Evolutionary conservation across 805 yeast species (phyloP), one percentile per base, ranked within the genome.

Genomic region (Lipomyces oligophaga): DNA sequence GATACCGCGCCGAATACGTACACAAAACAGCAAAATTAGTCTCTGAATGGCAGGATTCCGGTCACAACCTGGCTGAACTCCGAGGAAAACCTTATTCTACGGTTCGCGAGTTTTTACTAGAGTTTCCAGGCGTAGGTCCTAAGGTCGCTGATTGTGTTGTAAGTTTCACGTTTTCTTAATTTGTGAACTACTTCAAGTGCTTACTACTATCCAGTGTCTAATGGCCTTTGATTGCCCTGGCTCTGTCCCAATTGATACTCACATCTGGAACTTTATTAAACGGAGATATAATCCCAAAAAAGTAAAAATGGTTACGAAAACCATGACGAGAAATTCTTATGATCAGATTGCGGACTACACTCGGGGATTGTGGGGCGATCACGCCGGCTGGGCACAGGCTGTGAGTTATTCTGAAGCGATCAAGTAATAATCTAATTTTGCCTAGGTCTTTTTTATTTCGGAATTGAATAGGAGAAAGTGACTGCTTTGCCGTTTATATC

Each of bases 301-400:
- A 20, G 20, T 31, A 55, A 76, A 66, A 1, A 48, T 67, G 20
- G 60, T 62, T 21, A 54, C 60, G 16, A 75, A 72, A 46, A 65
- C 77, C 1, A 64, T 83, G 64, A 78, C 71, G 49, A 73, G 72
- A 40, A 72, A 67, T 24, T 64, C 74, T 4, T 82, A 83, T 61
- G 74, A 69, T 32, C 70, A 73, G 19, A 82, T 87, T 5, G 72
- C 87, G 35, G 59, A 61, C 6, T 77, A 74, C 61, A 81, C 90
- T 62, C 71, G 74, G 36, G 71, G 72, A 0, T 67, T 80, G 35
- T 93, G 96, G 90, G 97, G 96, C 0, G 77, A 76, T 1, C 84
- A 83, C 62, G 97, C 98, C 1, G 98, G 98, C 0, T 93, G 98
- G 98, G 97, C 97, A 0, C 98, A 90, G 60, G 83, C 90, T n/a